phyloP scores from a whole-genome alignment of 306 rosid species.

The Inga oerstediana region DNA sequence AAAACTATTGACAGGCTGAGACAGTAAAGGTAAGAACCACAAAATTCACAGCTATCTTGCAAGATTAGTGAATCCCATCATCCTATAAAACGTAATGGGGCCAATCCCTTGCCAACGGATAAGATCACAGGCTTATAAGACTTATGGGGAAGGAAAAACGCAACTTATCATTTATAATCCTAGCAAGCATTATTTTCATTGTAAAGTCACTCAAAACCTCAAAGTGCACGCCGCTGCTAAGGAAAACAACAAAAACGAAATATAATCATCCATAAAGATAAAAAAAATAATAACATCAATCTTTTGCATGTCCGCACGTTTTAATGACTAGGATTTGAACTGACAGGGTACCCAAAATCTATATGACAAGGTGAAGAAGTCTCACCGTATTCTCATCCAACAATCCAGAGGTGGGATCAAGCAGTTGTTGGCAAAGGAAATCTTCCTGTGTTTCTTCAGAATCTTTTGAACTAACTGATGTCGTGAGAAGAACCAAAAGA shows the following conservation, averaged over 20 bases:
- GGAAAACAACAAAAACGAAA: not conserved
- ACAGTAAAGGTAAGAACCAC: not conserved
- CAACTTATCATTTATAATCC: not conserved
- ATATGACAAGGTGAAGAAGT: slow-evolving; percentile 23
- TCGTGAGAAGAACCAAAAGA: slow-evolving; percentile 56
- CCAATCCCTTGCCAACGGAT: too few relatives aligned
- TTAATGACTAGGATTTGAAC: not conserved
- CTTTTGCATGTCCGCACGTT: not conserved
- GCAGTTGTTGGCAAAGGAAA: slow-evolving; percentile 54
- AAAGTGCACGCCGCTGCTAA: not conserved
- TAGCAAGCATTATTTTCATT: not conserved
- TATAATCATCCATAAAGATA: not conserved
- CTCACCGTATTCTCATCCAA: slow-evolving; percentile 71
- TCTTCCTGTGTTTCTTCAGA: slow-evolving; percentile 49
- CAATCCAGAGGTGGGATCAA: slow-evolving; percentile 64
- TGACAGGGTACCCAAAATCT: slow-evolving; percentile 11
- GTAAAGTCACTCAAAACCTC: not conserved
- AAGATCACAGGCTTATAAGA: not conserved
- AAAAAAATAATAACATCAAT: too few relatives aligned
- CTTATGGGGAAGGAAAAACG: not conserved
- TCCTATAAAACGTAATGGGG: too few relatives aligned
- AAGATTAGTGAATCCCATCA: not conserved
- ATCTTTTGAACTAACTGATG: slow-evolving; percentile 47
- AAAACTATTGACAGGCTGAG: not conserved
- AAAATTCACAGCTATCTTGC: not conserved